Conservation (phyloP, 108 stramenopile genomes). For the Cylindrotheca fusiformis region DNA sequence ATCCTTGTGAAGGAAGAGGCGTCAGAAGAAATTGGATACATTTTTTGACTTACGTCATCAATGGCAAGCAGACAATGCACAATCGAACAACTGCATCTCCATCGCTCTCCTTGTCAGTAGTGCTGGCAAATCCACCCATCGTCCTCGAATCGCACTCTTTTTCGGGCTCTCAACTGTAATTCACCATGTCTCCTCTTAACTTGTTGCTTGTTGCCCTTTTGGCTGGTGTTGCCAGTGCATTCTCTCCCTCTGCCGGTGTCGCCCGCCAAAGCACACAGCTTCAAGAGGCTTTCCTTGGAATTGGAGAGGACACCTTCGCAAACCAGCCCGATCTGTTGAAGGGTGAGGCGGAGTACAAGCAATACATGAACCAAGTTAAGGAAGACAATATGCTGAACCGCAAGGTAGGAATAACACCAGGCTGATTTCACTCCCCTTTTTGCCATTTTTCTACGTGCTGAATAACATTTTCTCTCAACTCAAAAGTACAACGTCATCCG, state of each 20-base stretch:
- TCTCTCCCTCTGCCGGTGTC: constrained; percentile 9
- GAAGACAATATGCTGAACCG: constrained; percentile 79
- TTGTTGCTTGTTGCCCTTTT: constrained; percentile 24
- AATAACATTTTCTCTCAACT: not conserved
- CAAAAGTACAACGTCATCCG: constrained; percentile 75
- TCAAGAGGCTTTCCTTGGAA: constrained; percentile 70
- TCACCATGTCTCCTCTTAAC: constrained; percentile 35
- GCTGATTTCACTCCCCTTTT: constrained; percentile 7
- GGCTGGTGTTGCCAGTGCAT: constrained; percentile 29
- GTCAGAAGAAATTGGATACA: no score
- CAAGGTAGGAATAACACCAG: constrained; percentile 51
- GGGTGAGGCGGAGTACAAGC: constrained; percentile 88
- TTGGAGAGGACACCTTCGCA: constrained; percentile 77
- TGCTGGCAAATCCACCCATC: no score
- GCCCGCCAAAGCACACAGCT: constrained; percentile 25
- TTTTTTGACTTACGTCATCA: no score
- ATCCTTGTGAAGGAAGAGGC: no score
- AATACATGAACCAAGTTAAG: constrained; percentile 66
- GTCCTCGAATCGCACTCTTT: no score
- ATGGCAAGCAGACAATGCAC: no score
- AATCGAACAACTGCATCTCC: no score
- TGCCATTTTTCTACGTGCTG: not conserved
- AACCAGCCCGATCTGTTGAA: constrained; percentile 72
- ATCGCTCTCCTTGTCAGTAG: no score
- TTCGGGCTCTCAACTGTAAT: no score